Conservation (phyloP, 371 early-diverging fungal genomes). For the Circinella umbellata region DNA sequence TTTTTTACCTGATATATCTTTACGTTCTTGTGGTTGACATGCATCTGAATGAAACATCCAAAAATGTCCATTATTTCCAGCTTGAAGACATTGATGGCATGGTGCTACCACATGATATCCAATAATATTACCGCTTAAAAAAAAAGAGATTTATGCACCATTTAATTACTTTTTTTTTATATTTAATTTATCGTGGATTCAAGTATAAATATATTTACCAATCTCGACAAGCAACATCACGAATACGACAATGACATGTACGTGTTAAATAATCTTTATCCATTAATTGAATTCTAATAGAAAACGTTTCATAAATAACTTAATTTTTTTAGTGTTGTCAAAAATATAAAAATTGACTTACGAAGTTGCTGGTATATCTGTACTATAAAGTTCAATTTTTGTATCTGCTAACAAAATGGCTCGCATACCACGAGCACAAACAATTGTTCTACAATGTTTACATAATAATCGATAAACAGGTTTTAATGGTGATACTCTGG, state of each 20-base stretch:
- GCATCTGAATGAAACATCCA: conserved; percentile 96
- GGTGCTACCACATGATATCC: conserved; percentile 97
- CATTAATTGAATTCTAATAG: conserved; percentile 80
- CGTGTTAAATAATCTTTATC: conserved; percentile 91
- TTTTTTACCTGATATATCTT: conserved; percentile 20
- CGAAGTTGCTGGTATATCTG: conserved; percentile 86
- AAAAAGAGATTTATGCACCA: neutral
- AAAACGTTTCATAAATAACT: neutral
- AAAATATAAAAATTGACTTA: conserved; percentile 42
- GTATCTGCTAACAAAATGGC: conserved; percentile 92
- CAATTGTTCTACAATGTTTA: conserved; percentile 42
- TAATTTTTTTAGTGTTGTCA: neutral
- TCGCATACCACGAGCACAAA: conserved; percentile 86
- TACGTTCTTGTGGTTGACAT: conserved; percentile 55
- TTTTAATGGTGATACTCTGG: conserved; percentile 30
- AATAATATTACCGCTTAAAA: conserved; percentile 89
- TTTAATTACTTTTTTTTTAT: neutral
- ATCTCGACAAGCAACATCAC: conserved; percentile 93
- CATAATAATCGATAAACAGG: conserved; percentile 46
- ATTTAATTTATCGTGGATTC: too few species aligned
- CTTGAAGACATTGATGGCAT: conserved; percentile 87
- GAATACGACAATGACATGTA: conserved; percentile 91
- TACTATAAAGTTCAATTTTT: conserved; percentile 82
- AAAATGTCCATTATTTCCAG: conserved; percentile 96
- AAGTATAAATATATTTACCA: conserved; percentile 63